Evolutionary conservation across 192 early-diverging fungal genomes (phyloP).

Genomic region (Entomortierella lignicola): DNA sequence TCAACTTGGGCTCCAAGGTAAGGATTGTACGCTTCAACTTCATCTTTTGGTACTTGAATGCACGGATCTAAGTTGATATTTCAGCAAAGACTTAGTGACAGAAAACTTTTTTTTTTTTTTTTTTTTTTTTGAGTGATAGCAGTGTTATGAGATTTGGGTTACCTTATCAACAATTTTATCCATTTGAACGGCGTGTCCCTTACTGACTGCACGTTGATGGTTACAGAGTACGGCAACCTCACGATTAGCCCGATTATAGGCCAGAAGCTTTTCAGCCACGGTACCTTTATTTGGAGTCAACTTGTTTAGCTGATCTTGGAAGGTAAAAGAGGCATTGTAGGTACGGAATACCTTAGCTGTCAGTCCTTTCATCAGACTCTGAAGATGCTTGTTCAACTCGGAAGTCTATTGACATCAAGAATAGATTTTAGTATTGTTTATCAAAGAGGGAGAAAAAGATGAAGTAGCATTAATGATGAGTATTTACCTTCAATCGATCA

Average conservation of each 20-base stretch:
- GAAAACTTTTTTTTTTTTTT: too few relatives aligned
- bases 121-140: background rate
- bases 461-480: background rate
- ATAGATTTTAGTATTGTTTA: background rate
- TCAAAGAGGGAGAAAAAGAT: background rate
- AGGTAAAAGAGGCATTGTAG: slow-evolving; percentile 94
- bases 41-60: slow-evolving; percentile 88
- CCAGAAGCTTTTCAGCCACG: slow-evolving; percentile 86
- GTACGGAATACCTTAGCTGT: slow-evolving; percentile 99
- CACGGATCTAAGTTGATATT: slow-evolving; percentile 66
- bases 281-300: slow-evolving; percentile 76
- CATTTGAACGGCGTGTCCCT: slow-evolving; percentile 82
- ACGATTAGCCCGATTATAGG: slow-evolving; percentile 96
- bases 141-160: background rate
- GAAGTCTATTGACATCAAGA: slow-evolving; percentile 65
- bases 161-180: slow-evolving; percentile 85
- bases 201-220: slow-evolving; percentile 92
- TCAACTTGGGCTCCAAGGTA: slow-evolving; percentile 77
- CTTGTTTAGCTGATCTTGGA: slow-evolving; percentile 86
- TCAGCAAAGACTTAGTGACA: too few relatives aligned
- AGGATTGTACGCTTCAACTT: slow-evolving; percentile 77
- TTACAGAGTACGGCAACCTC: slow-evolving; percentile 98
- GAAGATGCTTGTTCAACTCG: slow-evolving; percentile 89
- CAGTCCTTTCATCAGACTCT: slow-evolving; percentile 87
- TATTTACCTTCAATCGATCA: slow-evolving; percentile 84